Conservation (phyloP, 83 land plant species). For the Picea abies region DNA sequence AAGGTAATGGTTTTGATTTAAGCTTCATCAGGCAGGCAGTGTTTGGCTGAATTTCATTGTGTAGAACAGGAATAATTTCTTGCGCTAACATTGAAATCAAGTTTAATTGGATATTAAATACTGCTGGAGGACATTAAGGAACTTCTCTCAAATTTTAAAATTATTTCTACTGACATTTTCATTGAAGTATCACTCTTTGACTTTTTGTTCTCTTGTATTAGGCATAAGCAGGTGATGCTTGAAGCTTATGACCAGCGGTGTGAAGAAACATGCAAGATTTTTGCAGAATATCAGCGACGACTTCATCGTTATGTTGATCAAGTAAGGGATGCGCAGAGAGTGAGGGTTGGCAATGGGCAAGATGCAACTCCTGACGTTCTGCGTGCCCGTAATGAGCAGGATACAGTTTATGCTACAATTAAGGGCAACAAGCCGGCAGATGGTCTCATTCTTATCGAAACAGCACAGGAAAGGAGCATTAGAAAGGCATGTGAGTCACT, state of each 20-base stretch:
- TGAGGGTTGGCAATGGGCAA: slow-evolving; percentile 32
- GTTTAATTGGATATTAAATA: no score
- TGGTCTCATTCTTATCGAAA: slow-evolving; percentile 82
- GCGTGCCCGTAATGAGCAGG: slow-evolving; percentile 44
- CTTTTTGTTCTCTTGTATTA: slow-evolving; percentile 20
- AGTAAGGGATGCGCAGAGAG: slow-evolving; percentile 85
- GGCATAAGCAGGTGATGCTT: slow-evolving; percentile 96
- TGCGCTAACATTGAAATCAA: no score
- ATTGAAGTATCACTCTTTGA: neutral
- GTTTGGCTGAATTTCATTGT: no score
- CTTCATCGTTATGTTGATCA: slow-evolving; percentile 76
- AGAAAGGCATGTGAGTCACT: slow-evolving; percentile 85
- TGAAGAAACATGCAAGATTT: slow-evolving; percentile 86
- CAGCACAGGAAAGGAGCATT: slow-evolving; percentile 78
- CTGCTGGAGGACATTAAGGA: neutral
- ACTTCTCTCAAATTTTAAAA: neutral
- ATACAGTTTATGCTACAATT: slow-evolving; percentile 71
- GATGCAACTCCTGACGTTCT: slow-evolving; percentile 49
- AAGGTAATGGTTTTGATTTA: no score
- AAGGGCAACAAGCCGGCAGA: slow-evolving; percentile 63
- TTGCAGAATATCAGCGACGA: slow-evolving; percentile 90
- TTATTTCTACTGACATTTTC: neutral
- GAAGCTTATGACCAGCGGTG: slow-evolving; percentile 95
- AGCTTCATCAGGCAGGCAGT: no score
- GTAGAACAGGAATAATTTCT: no score